These are phyloP conservation scores for Ogataea allantospora DNA, from an alignment of 805 yeast species.

Conservation along the genomic window DNA sequence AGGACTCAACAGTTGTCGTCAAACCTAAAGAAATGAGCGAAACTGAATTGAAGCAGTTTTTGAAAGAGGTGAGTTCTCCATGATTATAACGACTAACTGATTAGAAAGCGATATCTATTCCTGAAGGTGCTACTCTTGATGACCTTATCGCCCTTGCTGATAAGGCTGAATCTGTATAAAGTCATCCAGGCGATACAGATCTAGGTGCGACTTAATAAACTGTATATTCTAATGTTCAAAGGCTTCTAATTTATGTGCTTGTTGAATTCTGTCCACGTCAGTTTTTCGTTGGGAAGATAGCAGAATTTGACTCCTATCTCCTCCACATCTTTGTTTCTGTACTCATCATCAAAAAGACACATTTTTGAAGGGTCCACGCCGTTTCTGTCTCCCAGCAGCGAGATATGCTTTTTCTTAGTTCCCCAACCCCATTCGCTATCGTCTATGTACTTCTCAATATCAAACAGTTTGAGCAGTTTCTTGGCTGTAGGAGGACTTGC, in stretches of 20 bases:
- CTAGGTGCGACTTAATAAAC: slow-evolving; percentile 3
- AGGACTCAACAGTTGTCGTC: slow-evolving; percentile 32
- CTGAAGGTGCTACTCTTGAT: slow-evolving; percentile 44
- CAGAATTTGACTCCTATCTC: slow-evolving; percentile 67
- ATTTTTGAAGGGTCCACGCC: slow-evolving; percentile 48
- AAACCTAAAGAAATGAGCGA: slow-evolving; percentile 32
- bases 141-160: slow-evolving; percentile 48
- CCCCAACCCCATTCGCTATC: slow-evolving; percentile 70
- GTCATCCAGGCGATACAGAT: slow-evolving; percentile 5
- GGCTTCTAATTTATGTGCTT: slow-evolving; percentile 1
- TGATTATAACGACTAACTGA: slow-evolving; percentile 3
- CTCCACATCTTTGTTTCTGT: slow-evolving; percentile 74
- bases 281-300: slow-evolving; percentile 54
- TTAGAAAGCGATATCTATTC: slow-evolving; percentile 47
- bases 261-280: slow-evolving; percentile 51
- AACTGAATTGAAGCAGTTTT: slow-evolving; percentile 37
- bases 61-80: slow-evolving; percentile 38
- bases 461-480: slow-evolving; percentile 52
- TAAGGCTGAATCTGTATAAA: slow-evolving; percentile 35
- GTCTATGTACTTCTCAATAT: slow-evolving; percentile 52
- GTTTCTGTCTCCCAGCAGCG: slow-evolving; percentile 45
- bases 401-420: slow-evolving; percentile 56
- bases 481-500: slow-evolving; percentile 75
- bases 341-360: slow-evolving; percentile 74
- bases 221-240: slow-evolving; percentile 7